Evolutionary conservation across 106 monocot species (phyloP).

Genomic region (Dendrobium chrysotoxum): DNA sequence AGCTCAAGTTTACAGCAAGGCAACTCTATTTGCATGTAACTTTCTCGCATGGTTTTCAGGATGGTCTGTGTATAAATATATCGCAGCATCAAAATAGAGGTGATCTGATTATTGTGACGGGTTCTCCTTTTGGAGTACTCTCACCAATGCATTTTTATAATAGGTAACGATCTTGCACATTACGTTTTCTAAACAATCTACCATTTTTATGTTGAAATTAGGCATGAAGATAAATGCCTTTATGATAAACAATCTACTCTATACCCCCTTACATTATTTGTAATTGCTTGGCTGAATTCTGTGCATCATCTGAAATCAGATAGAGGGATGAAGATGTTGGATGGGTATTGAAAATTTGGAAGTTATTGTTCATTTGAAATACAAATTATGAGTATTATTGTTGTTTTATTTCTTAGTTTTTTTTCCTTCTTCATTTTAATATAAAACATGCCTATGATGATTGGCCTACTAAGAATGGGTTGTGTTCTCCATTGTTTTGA

Average conservation of each 20-base stretch:
- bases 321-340: background rate
- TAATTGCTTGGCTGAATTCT: background rate
- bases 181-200: background rate
- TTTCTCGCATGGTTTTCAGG: conserved; percentile 19
- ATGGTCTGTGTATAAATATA: conserved; percentile 27
- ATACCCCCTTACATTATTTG: background rate
- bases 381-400: no score
- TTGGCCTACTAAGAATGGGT: no score
- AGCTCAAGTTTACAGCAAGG: background rate
- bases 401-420: no score
- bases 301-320: background rate
- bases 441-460: no score
- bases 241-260: background rate
- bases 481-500: no score
- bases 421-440: no score
- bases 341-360: background rate
- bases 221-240: background rate
- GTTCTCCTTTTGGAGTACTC: conserved; percentile 89
- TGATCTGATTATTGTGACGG: conserved; percentile 65
- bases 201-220: background rate
- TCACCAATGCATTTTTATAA: conserved; percentile 86
- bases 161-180: conserved; percentile 35
- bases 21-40: background rate
- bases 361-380: no score
- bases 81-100: conserved; percentile 59